phyloP scores from a whole-genome alignment of 2,329 filamentous ascomycete species.

The Metarhizium humberi region DNA sequence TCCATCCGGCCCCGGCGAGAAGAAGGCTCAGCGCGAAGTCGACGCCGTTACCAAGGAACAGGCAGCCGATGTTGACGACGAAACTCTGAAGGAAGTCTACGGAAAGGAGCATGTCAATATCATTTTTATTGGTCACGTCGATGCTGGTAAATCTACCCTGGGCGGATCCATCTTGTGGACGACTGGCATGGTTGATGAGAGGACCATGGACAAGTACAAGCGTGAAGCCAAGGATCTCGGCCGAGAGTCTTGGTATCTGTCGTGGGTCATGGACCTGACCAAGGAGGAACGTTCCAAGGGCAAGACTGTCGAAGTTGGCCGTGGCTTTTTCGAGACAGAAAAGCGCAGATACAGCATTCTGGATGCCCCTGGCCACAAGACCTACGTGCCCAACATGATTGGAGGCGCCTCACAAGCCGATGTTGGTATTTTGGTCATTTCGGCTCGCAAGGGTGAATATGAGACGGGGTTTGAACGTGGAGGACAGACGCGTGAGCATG shows the following conservation, averaged over 20 bases:
- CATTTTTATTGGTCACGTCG: slow-evolving; percentile 96
- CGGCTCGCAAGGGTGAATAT: slow-evolving; percentile 94
- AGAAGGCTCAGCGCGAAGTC: slow-evolving; percentile 52
- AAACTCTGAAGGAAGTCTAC: slow-evolving; percentile 86
- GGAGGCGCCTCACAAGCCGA: slow-evolving; percentile 89
- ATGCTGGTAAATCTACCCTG: slow-evolving; percentile 94
- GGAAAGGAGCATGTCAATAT: slow-evolving; percentile 92
- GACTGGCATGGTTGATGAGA: slow-evolving; percentile 98
- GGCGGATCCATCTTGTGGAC: slow-evolving; percentile 88
- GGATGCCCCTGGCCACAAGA: slow-evolving; percentile 96
- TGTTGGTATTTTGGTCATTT: slow-evolving; percentile 91
- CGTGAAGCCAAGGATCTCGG: slow-evolving; percentile 91
- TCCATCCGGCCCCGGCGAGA: slow-evolving; percentile 50
- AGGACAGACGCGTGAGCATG: slow-evolving; percentile 94
- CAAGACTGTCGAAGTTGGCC: slow-evolving; percentile 95
- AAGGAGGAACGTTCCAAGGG: slow-evolving; percentile 95
- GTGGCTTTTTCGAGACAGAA: slow-evolving; percentile 94
- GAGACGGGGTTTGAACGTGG: slow-evolving; percentile 97
- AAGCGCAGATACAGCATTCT: slow-evolving; percentile 94
- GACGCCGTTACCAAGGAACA: slow-evolving; percentile 81
- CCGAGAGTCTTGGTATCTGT: slow-evolving; percentile 97
- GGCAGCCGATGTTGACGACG: slow-evolving; percentile 59
- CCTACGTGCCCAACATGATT: slow-evolving; percentile 97
- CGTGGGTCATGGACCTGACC: slow-evolving; percentile 94
- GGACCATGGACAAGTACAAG: slow-evolving; percentile 98